Conservation (phyloP, 2,329 filamentous ascomycete genomes). For the Alternaria conjuncta region DNA sequence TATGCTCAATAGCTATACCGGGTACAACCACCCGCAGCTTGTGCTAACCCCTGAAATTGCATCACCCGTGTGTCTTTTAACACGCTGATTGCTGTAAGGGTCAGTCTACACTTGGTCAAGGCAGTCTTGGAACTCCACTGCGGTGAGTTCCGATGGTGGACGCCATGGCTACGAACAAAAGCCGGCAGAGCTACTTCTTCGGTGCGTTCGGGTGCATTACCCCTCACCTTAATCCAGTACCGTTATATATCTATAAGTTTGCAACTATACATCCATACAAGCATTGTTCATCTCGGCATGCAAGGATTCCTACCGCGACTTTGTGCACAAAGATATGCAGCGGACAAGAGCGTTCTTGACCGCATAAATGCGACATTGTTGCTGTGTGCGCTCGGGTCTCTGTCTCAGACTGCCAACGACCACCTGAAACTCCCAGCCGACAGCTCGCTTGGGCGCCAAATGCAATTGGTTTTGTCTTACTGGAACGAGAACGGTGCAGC, state of each 20-base stretch:
- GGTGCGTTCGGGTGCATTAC: slow-evolving; percentile 13
- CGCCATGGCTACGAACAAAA: background rate
- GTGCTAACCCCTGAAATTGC: background rate
- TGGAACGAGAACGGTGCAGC: background rate
- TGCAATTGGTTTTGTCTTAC: background rate
- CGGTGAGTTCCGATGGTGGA: slow-evolving; percentile 9
- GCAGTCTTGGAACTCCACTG: slow-evolving; percentile 1
- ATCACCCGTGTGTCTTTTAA: background rate
- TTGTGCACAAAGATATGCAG: slow-evolving; percentile 7
- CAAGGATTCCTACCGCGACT: background rate
- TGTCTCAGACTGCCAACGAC: background rate
- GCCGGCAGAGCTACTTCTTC: slow-evolving; percentile 9
- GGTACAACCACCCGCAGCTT: background rate
- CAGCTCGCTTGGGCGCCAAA: background rate
- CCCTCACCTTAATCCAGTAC: slow-evolving; percentile 11
- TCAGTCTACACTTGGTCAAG: background rate
- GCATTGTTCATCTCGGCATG: background rate
- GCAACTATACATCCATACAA: background rate
- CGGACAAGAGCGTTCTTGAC: background rate
- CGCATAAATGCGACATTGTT: background rate
- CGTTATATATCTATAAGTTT: slow-evolving; percentile 8
- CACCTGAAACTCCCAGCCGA: background rate
- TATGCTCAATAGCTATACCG: background rate
- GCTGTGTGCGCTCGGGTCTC: background rate
- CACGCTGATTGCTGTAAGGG: background rate